A percentile compares a stretch with the other conserved stretches of the same genome.
phyloP scores from a whole-genome alignment of 345 rosid species.

The Fremontodendron californicum region DNA sequence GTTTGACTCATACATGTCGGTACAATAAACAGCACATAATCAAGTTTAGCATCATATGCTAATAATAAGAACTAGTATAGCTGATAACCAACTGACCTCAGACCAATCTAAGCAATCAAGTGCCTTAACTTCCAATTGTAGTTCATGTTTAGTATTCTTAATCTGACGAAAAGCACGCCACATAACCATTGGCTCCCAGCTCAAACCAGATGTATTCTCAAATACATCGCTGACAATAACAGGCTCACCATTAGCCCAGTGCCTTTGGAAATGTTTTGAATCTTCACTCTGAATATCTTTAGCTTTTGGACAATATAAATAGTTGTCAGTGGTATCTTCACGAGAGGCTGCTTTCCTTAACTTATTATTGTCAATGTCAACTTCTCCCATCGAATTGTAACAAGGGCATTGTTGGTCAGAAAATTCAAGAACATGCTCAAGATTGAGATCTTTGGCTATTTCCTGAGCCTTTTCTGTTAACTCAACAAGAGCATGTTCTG shows the following conservation, averaged over 20 bases:
- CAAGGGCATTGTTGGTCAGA: conserved; percentile 31
- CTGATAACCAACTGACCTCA: conserved; percentile 32
- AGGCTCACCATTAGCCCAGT: conserved; percentile 63
- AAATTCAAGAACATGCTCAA: background rate
- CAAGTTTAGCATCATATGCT: background rate
- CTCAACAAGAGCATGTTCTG: conserved; percentile 26
- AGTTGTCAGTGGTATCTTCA: conserved; percentile 40
- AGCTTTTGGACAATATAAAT: conserved; percentile 43
- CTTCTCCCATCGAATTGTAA: conserved; percentile 19
- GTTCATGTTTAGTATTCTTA: conserved; percentile 24
- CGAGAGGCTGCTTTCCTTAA: conserved; percentile 43
- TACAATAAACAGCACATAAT: background rate
- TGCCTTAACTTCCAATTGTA: conserved; percentile 40
- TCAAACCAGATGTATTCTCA: conserved; percentile 47
- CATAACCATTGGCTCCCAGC: conserved; percentile 76
- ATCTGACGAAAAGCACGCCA: conserved; percentile 61
- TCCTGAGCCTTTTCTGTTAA: conserved; percentile 39
- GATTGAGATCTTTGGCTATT: conserved; percentile 9
- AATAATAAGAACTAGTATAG: background rate
- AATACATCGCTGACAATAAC: conserved; percentile 53
- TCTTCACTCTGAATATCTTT: conserved; percentile 32
- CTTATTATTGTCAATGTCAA: conserved; percentile 20
- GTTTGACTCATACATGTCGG: background rate
- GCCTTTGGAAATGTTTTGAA: conserved; percentile 52
- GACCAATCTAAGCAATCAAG: conserved; percentile 66